Percentiles rank a stretch among this genome's conserved stretches.
Evolutionary conservation across 257 asterid species (phyloP).

Genomic region (Nyctanthes arbortristis): DNA sequence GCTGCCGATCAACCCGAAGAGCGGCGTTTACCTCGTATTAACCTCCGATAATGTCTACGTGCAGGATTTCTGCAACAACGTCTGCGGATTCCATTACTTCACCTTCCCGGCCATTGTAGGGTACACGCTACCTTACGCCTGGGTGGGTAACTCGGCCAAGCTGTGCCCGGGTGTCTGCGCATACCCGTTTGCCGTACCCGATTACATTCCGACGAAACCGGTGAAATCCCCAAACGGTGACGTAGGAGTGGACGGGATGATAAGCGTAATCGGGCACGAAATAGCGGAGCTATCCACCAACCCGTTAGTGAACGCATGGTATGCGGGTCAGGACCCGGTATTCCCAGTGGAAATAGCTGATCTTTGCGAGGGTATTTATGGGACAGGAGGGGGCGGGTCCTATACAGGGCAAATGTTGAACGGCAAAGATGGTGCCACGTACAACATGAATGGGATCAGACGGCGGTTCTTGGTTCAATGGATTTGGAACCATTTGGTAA

Average conservation of each 20-base stretch:
- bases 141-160: slow-evolving; percentile 85
- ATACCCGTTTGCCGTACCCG: slow-evolving; percentile 77
- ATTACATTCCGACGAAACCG: slow-evolving; percentile 58
- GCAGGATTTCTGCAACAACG: slow-evolving; percentile 65
- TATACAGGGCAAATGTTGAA: slow-evolving; percentile 81
- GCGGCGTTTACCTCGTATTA: slow-evolving; percentile 68
- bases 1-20: slow-evolving; percentile 63
- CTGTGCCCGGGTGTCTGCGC: slow-evolving; percentile 75
- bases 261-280: slow-evolving; percentile 88
- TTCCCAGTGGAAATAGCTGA: slow-evolving; percentile 85
- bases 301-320: slow-evolving; percentile 88
- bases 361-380: slow-evolving; percentile 89
- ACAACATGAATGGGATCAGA: slow-evolving; percentile 78
- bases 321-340: slow-evolving; percentile 82
- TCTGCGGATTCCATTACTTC: slow-evolving; percentile 82
- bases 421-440: slow-evolving; percentile 80
- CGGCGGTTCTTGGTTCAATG: slow-evolving; percentile 88
- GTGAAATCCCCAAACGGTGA: slow-evolving; percentile 74
- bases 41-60: slow-evolving; percentile 75
- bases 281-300: slow-evolving; percentile 77
- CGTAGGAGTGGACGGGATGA: slow-evolving; percentile 85
- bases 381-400: slow-evolving; percentile 90
- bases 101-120: slow-evolving; percentile 87
- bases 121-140: slow-evolving; percentile 86
- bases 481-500: slow-evolving; percentile 75